Percentiles rank a stretch among this genome's conserved stretches.
phyloP scores from a whole-genome alignment of 2,329 filamentous ascomycete species.

The Magnaporthiopsis rhizophila region DNA sequence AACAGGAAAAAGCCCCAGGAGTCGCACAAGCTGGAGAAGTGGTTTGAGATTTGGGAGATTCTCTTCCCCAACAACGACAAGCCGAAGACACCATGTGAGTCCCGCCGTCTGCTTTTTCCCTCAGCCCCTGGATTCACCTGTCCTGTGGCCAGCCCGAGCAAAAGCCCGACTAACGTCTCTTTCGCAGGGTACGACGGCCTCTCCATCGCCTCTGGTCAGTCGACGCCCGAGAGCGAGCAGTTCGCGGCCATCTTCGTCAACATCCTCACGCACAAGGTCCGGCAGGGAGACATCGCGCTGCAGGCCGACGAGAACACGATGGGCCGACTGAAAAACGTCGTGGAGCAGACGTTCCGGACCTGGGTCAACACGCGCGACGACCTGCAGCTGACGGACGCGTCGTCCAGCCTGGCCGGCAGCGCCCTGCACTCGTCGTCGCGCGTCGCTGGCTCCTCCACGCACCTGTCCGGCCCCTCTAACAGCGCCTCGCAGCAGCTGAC shows the following conservation, averaged over 20 bases:
- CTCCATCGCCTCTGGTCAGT: constrained; percentile 4
- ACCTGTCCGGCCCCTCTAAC: constrained; percentile 6
- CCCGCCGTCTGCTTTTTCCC: background rate
- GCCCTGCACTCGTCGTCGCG: constrained; percentile 6
- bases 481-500: constrained; percentile 9
- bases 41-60: constrained; percentile 21
- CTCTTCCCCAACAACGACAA: constrained; percentile 15
- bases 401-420: constrained; percentile 13
- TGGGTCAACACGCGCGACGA: constrained; percentile 15
- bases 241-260: constrained; percentile 17
- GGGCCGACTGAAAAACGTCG: constrained; percentile 14
- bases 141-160: background rate
- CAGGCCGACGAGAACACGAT: constrained; percentile 11
- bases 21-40: constrained; percentile 19
- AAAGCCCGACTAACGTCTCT: background rate
- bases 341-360: constrained; percentile 16
- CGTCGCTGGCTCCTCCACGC: constrained; percentile 12
- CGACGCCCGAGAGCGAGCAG: constrained; percentile 15
- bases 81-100: constrained; percentile 19
- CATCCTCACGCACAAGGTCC: constrained; percentile 18
- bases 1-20: constrained; percentile 21
- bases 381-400: constrained; percentile 14
- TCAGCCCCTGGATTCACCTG: no score
- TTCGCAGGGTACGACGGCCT: constrained; percentile 15
- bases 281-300: constrained; percentile 17